These are phyloP conservation scores for Serpula lacrymans DNA, from an alignment of 768 basidiomycete genomes.

Conservation along the genomic window DNA sequence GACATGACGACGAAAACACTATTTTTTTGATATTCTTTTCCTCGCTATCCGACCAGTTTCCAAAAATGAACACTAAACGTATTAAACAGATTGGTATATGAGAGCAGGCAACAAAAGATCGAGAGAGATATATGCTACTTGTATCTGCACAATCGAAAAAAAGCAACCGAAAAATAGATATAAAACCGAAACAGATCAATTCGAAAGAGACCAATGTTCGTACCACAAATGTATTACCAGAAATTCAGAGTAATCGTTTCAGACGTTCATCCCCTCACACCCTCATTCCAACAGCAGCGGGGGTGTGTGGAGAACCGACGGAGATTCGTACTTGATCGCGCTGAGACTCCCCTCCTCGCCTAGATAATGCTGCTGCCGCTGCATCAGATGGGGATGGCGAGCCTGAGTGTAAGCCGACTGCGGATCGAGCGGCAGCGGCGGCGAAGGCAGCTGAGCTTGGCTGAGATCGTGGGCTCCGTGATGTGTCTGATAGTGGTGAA, in stretches of 20 bases:
- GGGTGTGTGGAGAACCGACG: conserved; percentile 40
- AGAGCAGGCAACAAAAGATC: conserved; percentile 8
- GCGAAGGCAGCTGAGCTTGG: conserved; percentile 22
- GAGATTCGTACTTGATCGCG: conserved; percentile 43
- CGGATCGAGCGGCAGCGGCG: conserved; percentile 33
- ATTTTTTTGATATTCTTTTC: too few species aligned
- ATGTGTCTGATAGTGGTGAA: conserved; percentile 33
- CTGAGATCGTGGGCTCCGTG: conserved; percentile 30
- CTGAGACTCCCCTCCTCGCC: conserved; percentile 27
- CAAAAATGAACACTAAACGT: neutral
- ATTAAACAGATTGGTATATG: conserved; percentile 17
- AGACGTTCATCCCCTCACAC: conserved; percentile 20
- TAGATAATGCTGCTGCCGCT: conserved; percentile 33
- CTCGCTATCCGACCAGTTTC: too few species aligned
- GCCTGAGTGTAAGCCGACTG: conserved; percentile 22
- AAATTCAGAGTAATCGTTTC: conserved; percentile 8
- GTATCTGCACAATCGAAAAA: conserved; percentile 8
- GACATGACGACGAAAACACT: too few species aligned
- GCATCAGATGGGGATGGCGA: conserved; percentile 31
- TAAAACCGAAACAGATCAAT: neutral
- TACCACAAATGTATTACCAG: conserved; percentile 21
- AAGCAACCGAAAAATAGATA: neutral
- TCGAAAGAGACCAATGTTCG: conserved; percentile 22
- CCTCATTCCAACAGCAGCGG: conserved; percentile 50
- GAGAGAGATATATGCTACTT: conserved; percentile 6